phyloP scores from a whole-genome alignment of 2,329 filamentous ascomycete species.

The Ophiostoma tasmaniense region DNA sequence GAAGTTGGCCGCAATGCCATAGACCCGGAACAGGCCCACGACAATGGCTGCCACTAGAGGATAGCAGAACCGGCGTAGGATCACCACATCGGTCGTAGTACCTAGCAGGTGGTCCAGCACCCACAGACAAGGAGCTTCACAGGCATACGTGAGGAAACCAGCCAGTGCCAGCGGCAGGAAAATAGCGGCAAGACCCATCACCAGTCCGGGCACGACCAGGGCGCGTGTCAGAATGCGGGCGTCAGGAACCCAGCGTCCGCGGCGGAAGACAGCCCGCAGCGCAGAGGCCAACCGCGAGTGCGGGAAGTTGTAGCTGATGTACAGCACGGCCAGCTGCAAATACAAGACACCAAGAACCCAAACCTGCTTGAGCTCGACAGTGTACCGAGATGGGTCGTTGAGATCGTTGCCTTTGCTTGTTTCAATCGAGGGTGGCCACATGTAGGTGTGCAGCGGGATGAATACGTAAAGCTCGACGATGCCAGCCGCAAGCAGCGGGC shows the following conservation, averaged over 20 bases:
- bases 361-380: conserved; percentile 79
- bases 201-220: conserved; percentile 67
- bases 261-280: conserved; percentile 62
- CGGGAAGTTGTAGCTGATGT: conserved; percentile 59
- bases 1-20: conserved; percentile 52
- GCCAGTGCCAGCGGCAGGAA: conserved; percentile 43
- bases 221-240: conserved; percentile 76
- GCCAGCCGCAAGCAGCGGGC: conserved; percentile 71
- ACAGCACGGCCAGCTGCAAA: conserved; percentile 65
- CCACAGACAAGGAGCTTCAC: neutral
- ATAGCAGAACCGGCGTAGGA: conserved; percentile 56
- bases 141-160: neutral
- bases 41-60: conserved; percentile 51
- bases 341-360: conserved; percentile 93
- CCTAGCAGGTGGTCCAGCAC: conserved; percentile 7
- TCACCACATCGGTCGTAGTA: conserved; percentile 21
- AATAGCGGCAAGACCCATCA: conserved; percentile 56
- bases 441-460: conserved; percentile 76
- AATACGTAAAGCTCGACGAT: conserved; percentile 83
- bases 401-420: conserved; percentile 22
- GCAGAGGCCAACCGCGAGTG: conserved; percentile 65
- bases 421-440: conserved; percentile 35
- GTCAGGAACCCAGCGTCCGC: conserved; percentile 72
- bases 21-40: conserved; percentile 36
- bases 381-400: conserved; percentile 43